Conservation (phyloP, 495 filamentous ascomycete species). For the Darksidea phi region DNA sequence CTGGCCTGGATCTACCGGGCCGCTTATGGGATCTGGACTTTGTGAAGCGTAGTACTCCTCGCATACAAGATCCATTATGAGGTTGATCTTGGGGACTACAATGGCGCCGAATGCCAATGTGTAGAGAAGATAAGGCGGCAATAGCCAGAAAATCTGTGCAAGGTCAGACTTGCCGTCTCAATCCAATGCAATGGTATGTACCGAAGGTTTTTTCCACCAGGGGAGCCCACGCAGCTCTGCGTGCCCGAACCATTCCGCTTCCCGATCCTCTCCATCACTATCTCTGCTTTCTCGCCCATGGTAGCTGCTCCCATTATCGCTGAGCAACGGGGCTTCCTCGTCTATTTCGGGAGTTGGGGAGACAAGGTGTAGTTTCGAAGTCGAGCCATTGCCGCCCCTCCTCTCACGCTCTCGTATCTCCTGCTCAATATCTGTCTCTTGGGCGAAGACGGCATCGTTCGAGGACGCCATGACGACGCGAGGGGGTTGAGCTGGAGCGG, state of each 20-base stretch:
- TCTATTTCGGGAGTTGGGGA: background rate
- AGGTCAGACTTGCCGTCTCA: constrained; percentile 3
- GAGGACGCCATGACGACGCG: background rate
- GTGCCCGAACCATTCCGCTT: constrained; percentile 44
- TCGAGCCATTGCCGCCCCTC: background rate
- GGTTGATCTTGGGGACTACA: constrained; percentile 73
- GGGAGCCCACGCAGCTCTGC: constrained; percentile 63
- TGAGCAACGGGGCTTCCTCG: constrained; percentile 23
- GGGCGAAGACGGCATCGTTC: background rate
- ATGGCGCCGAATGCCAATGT: constrained; percentile 81
- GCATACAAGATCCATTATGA: constrained; percentile 80
- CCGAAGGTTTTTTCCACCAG: constrained; percentile 72
- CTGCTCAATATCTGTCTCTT: background rate
- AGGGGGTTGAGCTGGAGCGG: too few species aligned
- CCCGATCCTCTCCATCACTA: constrained; percentile 7
- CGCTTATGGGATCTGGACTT: constrained; percentile 23
- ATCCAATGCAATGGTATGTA: constrained; percentile 39
- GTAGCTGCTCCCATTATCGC: background rate
- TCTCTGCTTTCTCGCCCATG: background rate
- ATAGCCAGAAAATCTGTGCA: constrained; percentile 75
- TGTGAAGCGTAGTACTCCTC: constrained; percentile 70
- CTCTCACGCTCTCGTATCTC: background rate
- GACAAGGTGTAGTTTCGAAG: background rate
- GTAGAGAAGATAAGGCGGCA: constrained; percentile 72
- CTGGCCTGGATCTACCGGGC: constrained; percentile 49